These are phyloP conservation scores for Boletus insuetus DNA, from an alignment of 768 basidiomycete species.

Conservation along the genomic window DNA sequence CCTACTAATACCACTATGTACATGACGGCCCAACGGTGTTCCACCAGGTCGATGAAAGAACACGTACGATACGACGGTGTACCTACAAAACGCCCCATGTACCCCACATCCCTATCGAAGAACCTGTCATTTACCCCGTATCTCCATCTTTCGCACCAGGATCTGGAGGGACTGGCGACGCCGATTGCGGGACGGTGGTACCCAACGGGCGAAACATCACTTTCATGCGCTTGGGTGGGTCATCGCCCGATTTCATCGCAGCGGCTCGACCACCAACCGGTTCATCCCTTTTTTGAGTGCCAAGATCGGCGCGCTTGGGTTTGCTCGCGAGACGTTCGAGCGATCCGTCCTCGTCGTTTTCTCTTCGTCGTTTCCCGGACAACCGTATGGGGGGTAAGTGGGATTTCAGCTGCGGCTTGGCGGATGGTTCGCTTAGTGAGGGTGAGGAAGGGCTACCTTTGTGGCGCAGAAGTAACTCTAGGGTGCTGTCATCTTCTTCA, in stretches of 20 bases:
- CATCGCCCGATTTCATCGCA: constrained; percentile 34
- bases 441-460: constrained; percentile 37
- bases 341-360: constrained; percentile 65
- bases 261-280: constrained; percentile 18
- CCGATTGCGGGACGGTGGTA: constrained; percentile 30
- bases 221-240: constrained; percentile 69
- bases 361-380: constrained; percentile 68
- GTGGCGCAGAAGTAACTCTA: constrained; percentile 52
- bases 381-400: constrained; percentile 47
- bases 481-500: constrained; percentile 52
- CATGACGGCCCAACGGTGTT: constrained; percentile 3
- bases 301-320: constrained; percentile 52
- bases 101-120: constrained; percentile 19
- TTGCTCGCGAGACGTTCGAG: constrained; percentile 60
- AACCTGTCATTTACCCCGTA: constrained; percentile 48
- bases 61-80: constrained; percentile 2
- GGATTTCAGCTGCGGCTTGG: constrained; percentile 30
- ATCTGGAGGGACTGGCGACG: constrained; percentile 53
- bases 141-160: constrained; percentile 70
- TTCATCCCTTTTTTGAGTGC: constrained; percentile 42
- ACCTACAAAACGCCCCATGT: constrained; percentile 2
- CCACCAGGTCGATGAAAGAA: constrained; percentile 6
- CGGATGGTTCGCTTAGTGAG: constrained; percentile 29
- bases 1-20: constrained; percentile 3
- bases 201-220: constrained; percentile 55